These are phyloP conservation scores for Pythium graminicola DNA, from an alignment of 352 stramenopile genomes.

Conservation along the genomic window DNA sequence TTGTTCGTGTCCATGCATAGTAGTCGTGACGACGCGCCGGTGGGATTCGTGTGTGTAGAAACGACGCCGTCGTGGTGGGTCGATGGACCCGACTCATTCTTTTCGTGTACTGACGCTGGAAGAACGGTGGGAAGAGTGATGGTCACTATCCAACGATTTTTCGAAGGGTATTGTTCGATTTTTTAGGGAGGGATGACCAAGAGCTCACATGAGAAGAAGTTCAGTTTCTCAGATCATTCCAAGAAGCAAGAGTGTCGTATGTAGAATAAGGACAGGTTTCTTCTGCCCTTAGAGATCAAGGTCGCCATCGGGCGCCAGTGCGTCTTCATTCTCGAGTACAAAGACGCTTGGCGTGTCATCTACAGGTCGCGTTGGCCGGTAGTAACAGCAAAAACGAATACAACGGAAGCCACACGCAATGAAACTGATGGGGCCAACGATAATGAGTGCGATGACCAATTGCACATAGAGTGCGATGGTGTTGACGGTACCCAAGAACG, in stretches of 20 bases:
- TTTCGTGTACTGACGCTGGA: neutral
- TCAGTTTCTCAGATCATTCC: too few species aligned
- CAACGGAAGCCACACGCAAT: slow-evolving; percentile 7
- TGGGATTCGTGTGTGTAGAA: neutral
- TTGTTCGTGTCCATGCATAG: neutral
- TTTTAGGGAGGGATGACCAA: too few species aligned
- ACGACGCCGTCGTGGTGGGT: neutral
- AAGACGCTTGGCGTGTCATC: neutral
- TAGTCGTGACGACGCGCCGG: neutral
- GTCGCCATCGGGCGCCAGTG: neutral
- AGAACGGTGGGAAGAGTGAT: neutral
- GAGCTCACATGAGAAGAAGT: too few species aligned
- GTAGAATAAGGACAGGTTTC: too few species aligned
- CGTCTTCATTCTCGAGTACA: neutral
- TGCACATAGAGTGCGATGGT: slow-evolving; percentile 15
- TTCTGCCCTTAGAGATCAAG: slow-evolving; percentile 1
- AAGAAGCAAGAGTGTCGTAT: too few species aligned
- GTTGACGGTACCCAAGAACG: slow-evolving; percentile 18
- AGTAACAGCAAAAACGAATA: slow-evolving; percentile 5
- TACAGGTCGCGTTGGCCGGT: too few species aligned
- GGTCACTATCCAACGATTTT: neutral
- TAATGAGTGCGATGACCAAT: slow-evolving; percentile 8
- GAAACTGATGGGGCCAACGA: slow-evolving; percentile 11
- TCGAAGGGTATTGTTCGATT: slow-evolving; percentile 1
- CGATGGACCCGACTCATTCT: neutral